A percentile compares a stretch with the other conserved stretches of the same genome.
Evolutionary conservation across 2,329 filamentous ascomycete genomes (phyloP).

Genomic region (Teratosphaeria nubilosa): DNA sequence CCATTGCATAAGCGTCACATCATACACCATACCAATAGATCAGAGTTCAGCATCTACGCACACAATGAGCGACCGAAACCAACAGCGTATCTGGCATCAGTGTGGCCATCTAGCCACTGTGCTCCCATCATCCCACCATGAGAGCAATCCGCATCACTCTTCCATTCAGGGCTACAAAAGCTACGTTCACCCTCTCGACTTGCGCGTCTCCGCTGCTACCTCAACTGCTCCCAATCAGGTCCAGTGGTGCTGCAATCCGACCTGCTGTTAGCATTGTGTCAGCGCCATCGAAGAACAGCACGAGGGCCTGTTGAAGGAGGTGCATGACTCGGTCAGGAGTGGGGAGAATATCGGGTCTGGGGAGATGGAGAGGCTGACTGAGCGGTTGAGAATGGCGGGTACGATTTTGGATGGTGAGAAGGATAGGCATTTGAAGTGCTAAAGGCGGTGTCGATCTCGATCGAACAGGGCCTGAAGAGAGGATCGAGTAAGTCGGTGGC

Average conservation of each 20-base stretch:
- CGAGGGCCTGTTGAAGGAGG: neutral
- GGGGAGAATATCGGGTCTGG: neutral
- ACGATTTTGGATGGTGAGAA: neutral
- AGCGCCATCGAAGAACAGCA: neutral
- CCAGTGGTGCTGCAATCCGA: neutral
- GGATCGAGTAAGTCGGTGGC: too few species aligned
- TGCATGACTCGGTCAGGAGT: neutral
- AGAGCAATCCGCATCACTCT: neutral
- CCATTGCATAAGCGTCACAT: neutral
- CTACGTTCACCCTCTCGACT: neutral
- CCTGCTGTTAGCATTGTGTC: neutral
- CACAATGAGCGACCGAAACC: neutral
- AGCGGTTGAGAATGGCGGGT: neutral
- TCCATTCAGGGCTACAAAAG: neutral
- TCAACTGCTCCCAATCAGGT: neutral
- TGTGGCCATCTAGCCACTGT: neutral
- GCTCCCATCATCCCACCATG: neutral
- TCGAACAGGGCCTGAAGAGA: too few species aligned
- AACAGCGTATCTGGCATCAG: neutral
- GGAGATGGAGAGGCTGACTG: neutral
- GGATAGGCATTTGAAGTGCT: neutral
- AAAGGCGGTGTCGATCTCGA: neutral
- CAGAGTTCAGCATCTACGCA: neutral
- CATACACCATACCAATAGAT: neutral
- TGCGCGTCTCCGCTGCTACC: neutral